phyloP scores from a whole-genome alignment of 192 early-diverging fungal species.

The Coemansia sp. region DNA sequence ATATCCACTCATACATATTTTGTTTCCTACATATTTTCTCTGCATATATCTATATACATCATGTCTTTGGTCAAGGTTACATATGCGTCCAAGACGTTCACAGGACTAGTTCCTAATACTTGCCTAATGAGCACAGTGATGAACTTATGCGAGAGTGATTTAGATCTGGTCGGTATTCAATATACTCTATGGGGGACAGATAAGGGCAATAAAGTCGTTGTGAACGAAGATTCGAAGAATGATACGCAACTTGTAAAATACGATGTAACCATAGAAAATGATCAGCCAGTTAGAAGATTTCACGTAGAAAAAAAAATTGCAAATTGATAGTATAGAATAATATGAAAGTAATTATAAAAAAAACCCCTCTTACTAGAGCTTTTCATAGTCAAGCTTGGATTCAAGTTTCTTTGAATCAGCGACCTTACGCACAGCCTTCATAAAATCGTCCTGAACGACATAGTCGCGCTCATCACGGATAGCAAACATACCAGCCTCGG shows the following conservation, averaged over 20 bases:
- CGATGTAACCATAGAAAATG: neutral
- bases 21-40: too few relatives aligned
- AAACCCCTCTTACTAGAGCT: conserved; percentile 58
- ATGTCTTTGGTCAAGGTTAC: neutral
- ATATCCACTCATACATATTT: neutral
- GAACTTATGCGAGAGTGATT: neutral
- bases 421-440: conserved; percentile 99
- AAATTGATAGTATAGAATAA: neutral
- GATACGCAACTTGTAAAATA: neutral
- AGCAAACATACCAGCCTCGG: conserved; percentile 99
- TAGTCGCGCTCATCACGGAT: conserved; percentile 99
- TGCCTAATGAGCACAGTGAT: neutral
- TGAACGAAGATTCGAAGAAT: neutral
- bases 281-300: neutral
- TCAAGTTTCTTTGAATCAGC: conserved; percentile 95
- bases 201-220: neutral
- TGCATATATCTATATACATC: neutral
- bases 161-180: neutral
- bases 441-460: conserved; percentile 98
- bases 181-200: neutral
- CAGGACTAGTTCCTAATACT: neutral
- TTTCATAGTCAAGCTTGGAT: conserved; percentile 87
- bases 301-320: neutral
- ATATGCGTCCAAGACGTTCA: neutral
- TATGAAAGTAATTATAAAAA: neutral